Base-by-base conservation (phyloP, 2,329 filamentous ascomycete genomes). In the Aspergillus tubingensis region DNA sequence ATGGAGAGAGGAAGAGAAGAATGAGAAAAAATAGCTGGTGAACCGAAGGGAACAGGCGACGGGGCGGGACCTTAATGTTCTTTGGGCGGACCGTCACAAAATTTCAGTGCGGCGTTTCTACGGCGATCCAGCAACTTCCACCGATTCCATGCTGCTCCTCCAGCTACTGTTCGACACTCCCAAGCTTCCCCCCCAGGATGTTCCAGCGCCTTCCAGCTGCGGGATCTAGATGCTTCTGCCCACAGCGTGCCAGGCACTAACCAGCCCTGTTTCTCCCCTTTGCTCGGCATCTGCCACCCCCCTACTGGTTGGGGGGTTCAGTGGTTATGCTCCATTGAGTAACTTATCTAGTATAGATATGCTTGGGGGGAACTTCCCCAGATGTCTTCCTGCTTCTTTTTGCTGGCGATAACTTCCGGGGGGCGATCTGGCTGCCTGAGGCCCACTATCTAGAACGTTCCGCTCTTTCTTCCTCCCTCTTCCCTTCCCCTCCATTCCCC, bases 121-220 rank as follows among this genome's bases (percentile, higher is more conserved):
- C 73, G 71, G 62, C 61, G 67, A 74, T 76, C 74, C 74, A 76
- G 72, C 70, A 68, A 72, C 72, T 76, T 76, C 74, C 73, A 76
- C 68, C 50, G 63, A 60, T 56, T 55, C 58, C 58, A 49, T 36
- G 30, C 51, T 61, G 41, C 59, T 55, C 21, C 30, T 50, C 15
- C 27, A 10, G 10, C 27, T 11, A 30, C 27, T 30, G 27, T 30
- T 30, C 10, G 3, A 30, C 27, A 11, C 27, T 30, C 27, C 27
- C 27, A 30, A 30, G 10, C 27, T 11, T 38, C 38, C 44, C 58
- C 55, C 58, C 54, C 56, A 55, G 39, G 53, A 57, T 47, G 41
- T 64, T 67, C 63, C 59, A 65, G 57, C 47, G 58, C 25, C 43
- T 66, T 66, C 62, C 52, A 59, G n/a, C 27, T 17, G 17, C 19